Evolutionary conservation across 164 flowering plant genomes (phyloP).

Genomic region (Dillenia suffruticosa): DNA sequence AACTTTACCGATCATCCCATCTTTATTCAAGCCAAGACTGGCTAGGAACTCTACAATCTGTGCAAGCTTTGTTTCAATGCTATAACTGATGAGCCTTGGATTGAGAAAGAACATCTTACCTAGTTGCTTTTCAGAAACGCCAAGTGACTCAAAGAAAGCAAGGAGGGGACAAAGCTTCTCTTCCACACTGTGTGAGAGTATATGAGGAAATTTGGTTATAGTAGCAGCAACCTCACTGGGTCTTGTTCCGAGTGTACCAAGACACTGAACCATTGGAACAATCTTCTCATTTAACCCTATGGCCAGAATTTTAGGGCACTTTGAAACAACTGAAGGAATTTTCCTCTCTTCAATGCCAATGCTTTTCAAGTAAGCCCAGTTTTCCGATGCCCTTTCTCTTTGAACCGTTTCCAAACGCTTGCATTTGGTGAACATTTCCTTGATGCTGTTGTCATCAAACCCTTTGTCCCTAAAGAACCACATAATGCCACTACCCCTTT

Average conservation of each 20-base stretch:
- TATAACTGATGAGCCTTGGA: slow-evolving; percentile 92
- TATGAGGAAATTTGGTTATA: slow-evolving; percentile 73
- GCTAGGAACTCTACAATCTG: slow-evolving; percentile 68
- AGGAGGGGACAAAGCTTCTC: slow-evolving; percentile 93
- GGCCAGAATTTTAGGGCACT: slow-evolving; percentile 83
- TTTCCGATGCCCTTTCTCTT: slow-evolving; percentile 62
- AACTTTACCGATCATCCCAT: slow-evolving; percentile 81
- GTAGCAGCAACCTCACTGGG: slow-evolving; percentile 69
- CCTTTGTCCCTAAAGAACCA: slow-evolving; percentile 85
- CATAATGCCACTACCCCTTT: slow-evolving; percentile 40
- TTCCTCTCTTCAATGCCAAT: slow-evolving; percentile 84
- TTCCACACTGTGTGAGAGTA: slow-evolving; percentile 82
- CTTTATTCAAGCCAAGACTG: slow-evolving; percentile 48
- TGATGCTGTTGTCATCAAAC: slow-evolving; percentile 63
- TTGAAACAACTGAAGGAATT: slow-evolving; percentile 65
- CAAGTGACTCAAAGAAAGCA: slow-evolving; percentile 81
- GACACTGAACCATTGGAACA: slow-evolving; percentile 82
- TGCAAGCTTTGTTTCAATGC: slow-evolving; percentile 73
- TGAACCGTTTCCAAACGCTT: slow-evolving; percentile 55
- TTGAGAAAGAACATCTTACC: slow-evolving; percentile 76
- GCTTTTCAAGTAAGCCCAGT: slow-evolving; percentile 75
- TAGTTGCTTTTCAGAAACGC: slow-evolving; percentile 67
- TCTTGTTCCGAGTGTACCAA: slow-evolving; percentile 61
- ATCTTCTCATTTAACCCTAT: slow-evolving; percentile 72
- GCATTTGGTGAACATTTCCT: slow-evolving; percentile 70